Evolutionary conservation across 164 flowering plant species (phyloP).

Genomic region (Tetrastigma voinierianum): DNA sequence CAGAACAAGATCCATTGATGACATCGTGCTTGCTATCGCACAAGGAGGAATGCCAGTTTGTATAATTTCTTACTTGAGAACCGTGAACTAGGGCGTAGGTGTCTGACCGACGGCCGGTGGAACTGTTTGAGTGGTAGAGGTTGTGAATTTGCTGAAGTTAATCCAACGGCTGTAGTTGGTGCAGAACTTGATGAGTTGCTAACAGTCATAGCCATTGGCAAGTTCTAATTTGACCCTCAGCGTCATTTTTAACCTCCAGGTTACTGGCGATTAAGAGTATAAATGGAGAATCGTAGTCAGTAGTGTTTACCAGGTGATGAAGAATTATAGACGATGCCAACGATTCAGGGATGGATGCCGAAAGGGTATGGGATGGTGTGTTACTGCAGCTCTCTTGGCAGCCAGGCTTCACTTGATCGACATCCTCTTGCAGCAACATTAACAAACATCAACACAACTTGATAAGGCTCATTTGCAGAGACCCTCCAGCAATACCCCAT

Average conservation of each 20-base stretch:
- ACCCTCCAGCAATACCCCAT: too few relatives aligned
- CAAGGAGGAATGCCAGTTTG: background rate
- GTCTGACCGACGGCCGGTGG: conserved; percentile 9
- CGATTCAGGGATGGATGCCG: background rate
- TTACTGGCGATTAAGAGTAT: background rate
- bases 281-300: background rate
- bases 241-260: background rate
- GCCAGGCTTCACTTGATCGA: too few relatives aligned
- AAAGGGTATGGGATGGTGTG: conserved; percentile 6
- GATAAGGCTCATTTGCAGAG: too few relatives aligned
- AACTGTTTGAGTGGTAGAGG: conserved; percentile 6
- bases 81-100: background rate
- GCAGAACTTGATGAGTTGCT: background rate
- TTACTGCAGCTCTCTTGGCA: conserved; percentile 3
- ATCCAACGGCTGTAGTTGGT: background rate
- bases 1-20: conserved; percentile 1
- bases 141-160: background rate
- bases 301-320: background rate
- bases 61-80: background rate
- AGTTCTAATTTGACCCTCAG: background rate
- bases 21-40: background rate
- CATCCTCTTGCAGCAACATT: too few relatives aligned
- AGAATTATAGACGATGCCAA: background rate
- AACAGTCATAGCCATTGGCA: background rate
- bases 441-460: too few relatives aligned